Base-by-base conservation (phyloP, 306 rosid species). In the Glycine tomentella region DNA sequence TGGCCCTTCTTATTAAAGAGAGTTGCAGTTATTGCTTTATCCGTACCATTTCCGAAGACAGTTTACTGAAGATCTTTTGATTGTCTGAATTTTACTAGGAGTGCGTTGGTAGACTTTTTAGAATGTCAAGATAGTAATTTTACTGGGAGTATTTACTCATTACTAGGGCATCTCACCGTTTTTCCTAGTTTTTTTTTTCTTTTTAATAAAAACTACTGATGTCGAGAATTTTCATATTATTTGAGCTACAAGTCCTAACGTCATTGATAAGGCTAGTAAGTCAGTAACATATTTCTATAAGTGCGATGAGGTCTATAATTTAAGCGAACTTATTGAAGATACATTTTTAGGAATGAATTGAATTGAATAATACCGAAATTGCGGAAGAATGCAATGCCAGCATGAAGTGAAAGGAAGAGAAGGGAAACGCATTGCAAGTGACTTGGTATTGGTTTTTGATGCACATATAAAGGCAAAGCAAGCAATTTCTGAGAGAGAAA, bases 341-440 rank as follows among this genome's bases (percentile, higher is more conserved):
- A 36, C 0, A 15, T 57, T 55, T 64, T 34, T 12, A 40, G 45
- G 3, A 52, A 36, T 4, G 3, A 36, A 36, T 13, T 5, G 3
- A 36, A 36, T 13, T 2, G 61, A 14, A 63, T 66, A 64, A 59
- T 51, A 33, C 57, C 69, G 74, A 76, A 80, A 83, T 83, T 76
- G 74, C 49, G 77, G 78, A 71, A 79, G 13, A 50, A 42, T 75
- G 49, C 44, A 25, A 25, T 25, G 31, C 31, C 46, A 3, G 53
- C 57, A 46, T 46, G 31, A 16, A 76, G 20, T 38, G 11, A 67
- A n/a, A 72, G 62, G 40, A 4, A 36, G 40, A 36, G 75, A 17
- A 73, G 25, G 7, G 10, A 8, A 38, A 56, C 50, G 76, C n/a
- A 53, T 6, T 10, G 31, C 61, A 46, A 55, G 58, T 55, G 77